phyloP scores from a whole-genome alignment of 2,329 filamentous ascomycete genomes.

The Phaeosphaeriaceae sp. region DNA sequence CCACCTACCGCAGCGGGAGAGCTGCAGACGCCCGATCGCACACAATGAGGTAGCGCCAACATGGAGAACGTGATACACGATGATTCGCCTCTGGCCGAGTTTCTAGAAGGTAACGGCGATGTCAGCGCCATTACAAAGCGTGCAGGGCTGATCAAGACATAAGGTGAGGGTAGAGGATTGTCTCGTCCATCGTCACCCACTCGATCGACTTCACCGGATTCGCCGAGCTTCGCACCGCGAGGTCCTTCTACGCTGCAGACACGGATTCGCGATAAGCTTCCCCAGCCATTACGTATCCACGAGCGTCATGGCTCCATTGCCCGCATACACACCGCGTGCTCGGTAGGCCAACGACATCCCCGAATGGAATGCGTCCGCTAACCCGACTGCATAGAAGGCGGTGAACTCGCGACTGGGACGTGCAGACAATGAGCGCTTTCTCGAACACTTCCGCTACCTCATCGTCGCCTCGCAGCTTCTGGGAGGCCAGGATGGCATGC shows the following conservation, averaged over 20 bases:
- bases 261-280: constrained; percentile 57
- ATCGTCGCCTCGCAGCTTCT: constrained; percentile 91
- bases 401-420: constrained; percentile 76
- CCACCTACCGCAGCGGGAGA: not conserved
- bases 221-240: constrained; percentile 57
- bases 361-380: constrained; percentile 7
- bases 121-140: constrained; percentile 9
- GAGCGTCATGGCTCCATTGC: constrained; percentile 47
- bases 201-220: constrained; percentile 21
- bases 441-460: constrained; percentile 92
- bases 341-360: constrained; percentile 30
- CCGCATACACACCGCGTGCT: constrained; percentile 47
- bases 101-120: constrained; percentile 75
- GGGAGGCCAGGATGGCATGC: constrained; percentile 62
- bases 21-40: constrained; percentile 13
- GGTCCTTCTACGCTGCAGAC: constrained; percentile 58
- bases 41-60: constrained; percentile 39
- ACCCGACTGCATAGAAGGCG: constrained; percentile 61
- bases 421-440: constrained; percentile 81
- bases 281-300: constrained; percentile 53
- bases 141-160: constrained; percentile 27
- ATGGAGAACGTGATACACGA: constrained; percentile 92
- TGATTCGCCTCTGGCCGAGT: constrained; percentile 85
- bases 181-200: constrained; percentile 31
- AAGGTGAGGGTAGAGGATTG: constrained; percentile 44